phyloP scores from a whole-genome alignment of 2,329 filamentous ascomycete genomes.

The Malbranchea zuffiana region DNA sequence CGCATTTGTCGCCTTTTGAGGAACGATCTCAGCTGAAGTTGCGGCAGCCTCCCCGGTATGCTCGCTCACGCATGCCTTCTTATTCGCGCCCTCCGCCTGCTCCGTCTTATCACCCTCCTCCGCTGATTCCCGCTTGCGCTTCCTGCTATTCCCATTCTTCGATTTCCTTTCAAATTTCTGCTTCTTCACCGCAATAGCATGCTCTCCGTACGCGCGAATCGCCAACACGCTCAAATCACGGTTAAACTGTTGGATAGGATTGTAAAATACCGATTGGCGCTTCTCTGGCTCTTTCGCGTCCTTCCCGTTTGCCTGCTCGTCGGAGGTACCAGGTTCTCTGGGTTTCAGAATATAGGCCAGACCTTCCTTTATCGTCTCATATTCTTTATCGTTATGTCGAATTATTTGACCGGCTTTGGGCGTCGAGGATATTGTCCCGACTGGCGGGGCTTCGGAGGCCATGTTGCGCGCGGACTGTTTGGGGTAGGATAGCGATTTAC shows the following conservation, averaged over 20 bases:
- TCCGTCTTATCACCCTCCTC: slow-evolving; percentile 3
- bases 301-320: slow-evolving; percentile 33
- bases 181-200: slow-evolving; percentile 45
- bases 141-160: slow-evolving; percentile 29
- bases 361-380: slow-evolving; percentile 55
- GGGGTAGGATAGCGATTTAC: too few relatives aligned
- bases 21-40: slow-evolving; percentile 2
- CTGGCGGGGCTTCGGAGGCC: slow-evolving; percentile 11
- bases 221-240: slow-evolving; percentile 86
- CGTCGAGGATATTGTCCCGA: slow-evolving; percentile 16
- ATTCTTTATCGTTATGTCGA: slow-evolving; percentile 42
- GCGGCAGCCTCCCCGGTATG: slow-evolving; percentile 3
- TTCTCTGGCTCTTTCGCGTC: slow-evolving; percentile 45
- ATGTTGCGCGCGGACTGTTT: slow-evolving; percentile 5
- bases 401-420: slow-evolving; percentile 20
- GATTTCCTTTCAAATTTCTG: slow-evolving; percentile 35
- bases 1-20: slow-evolving; percentile 10
- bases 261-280: slow-evolving; percentile 84
- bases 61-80: slow-evolving; percentile 5
- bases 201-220: slow-evolving; percentile 77
- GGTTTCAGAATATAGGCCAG: slow-evolving; percentile 57
- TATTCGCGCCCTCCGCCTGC: slow-evolving; percentile 7
- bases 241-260: slow-evolving; percentile 98
- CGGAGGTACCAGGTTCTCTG: slow-evolving; percentile 33
- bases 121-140: slow-evolving; percentile 9